Evolutionary conservation across 768 basidiomycete species (phyloP), one percentile per base, ranked within the genome.

Genomic region (Lepiota venenata): DNA sequence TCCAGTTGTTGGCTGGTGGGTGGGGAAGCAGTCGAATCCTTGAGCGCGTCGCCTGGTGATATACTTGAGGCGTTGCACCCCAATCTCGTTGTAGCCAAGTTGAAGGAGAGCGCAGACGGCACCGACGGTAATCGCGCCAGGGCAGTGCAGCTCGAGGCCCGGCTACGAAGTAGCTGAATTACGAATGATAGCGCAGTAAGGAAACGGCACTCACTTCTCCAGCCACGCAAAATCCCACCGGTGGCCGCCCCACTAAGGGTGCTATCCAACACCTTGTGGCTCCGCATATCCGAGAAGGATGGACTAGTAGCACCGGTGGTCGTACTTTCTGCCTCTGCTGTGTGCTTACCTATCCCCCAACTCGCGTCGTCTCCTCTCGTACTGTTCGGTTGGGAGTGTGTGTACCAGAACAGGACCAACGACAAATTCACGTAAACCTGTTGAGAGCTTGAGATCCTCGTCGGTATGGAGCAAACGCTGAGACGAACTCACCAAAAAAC

Each of bases 391-490:
- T 2, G 77, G 68, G n/a, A 77, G 63, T 1, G 68, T 67, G 20
- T 69, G 68, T 8, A 77, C 70, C 40, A 92, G 69, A 1, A 80
- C 54, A 0, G 93, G 93, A 42, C 81, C 80, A 47, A 92, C 70
- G n/a, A 81, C 62, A 63, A 84, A 90, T 75, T 93, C 93, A 56
- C 91, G 81, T 49, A 88, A 65, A 55, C 82, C 93, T 93, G 58
- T 15, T 21, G 15, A 22, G 35, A 57, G 44, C 48, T 47, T 59
- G 22, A 51, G 20, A 14, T 52, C 41, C 15, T 18, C 39, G 40
- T 10, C 7, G 47, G 41, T 5, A 25, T n/a, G 8, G 40, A 47
- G 16, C 27, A 37, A 16, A 43, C 27, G 6, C 40, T 1, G 37
- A 12, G 29, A 18, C 41, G 32, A 27, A 72, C 86, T 50, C 56